phyloP scores from a whole-genome alignment of 352 stramenopile genomes.

The Globisporangium spiculum region DNA sequence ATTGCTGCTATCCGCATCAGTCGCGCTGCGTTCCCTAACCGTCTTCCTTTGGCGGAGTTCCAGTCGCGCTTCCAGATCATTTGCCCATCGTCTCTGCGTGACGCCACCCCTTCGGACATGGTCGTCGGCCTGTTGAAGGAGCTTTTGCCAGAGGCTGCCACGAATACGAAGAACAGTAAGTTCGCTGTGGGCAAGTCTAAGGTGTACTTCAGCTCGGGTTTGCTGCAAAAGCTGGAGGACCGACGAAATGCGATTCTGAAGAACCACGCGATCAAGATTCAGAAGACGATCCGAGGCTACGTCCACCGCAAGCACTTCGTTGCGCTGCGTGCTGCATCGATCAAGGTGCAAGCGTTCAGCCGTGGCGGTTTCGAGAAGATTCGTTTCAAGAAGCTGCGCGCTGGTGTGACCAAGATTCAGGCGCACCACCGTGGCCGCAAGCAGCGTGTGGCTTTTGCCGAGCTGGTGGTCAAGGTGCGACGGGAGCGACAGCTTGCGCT shows the following conservation, averaged over 20 bases:
- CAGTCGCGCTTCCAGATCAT: constrained; percentile 84
- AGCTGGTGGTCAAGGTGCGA: constrained; percentile 45
- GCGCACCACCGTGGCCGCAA: constrained; percentile 50
- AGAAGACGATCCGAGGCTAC: constrained; percentile 69
- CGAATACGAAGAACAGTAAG: constrained; percentile 70
- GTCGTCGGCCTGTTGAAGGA: constrained; percentile 75
- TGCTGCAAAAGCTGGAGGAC: constrained; percentile 91
- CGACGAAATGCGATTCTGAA: constrained; percentile 72
- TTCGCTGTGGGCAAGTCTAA: constrained; percentile 80
- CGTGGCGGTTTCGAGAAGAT: constrained; percentile 36
- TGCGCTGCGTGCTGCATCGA: constrained; percentile 34
- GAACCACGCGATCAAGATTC: constrained; percentile 68
- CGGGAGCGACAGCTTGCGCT: constrained; percentile 37
- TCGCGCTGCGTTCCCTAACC: constrained; percentile 87
- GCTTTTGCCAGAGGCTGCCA: constrained; percentile 56
- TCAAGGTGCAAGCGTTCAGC: constrained; percentile 50
- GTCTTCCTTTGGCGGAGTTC: constrained; percentile 87
- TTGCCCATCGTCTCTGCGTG: constrained; percentile 60
- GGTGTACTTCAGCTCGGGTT: constrained; percentile 86
- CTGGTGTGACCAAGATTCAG: constrained; percentile 54
- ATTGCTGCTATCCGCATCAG: constrained; percentile 89
- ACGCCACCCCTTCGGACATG: constrained; percentile 56
- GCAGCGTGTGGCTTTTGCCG: constrained; percentile 52
- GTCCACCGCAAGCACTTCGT: constrained; percentile 58
- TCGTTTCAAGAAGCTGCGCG: constrained; percentile 46